Conservation (phyloP, 179 eudicot genomes). For the Silene coronaria region DNA sequence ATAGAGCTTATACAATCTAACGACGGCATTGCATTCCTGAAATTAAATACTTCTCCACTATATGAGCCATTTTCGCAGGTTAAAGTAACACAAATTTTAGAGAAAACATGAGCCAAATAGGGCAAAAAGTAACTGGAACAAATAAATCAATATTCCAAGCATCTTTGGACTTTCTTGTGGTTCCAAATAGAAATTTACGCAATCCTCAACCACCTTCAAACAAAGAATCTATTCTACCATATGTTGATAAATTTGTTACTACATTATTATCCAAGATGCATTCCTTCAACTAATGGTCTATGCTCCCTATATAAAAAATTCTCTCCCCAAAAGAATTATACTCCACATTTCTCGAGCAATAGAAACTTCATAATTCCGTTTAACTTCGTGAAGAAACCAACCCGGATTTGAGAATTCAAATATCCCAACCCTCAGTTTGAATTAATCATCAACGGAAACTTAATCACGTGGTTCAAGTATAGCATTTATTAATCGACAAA, state of each 20-base stretch:
- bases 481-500: neutral
- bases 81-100: no score
- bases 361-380: neutral
- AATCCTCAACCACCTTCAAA: neutral
- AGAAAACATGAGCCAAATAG: neutral
- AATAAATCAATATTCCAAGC: neutral
- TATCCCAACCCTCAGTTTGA: neutral
- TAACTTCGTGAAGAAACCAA: neutral
- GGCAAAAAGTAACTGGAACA: neutral
- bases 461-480: neutral
- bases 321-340: neutral
- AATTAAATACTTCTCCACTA: neutral
- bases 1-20: neutral
- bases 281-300: constrained; percentile 3
- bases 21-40: neutral
- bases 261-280: neutral
- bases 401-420: no score
- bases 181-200: neutral
- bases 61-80: neutral
- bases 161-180: neutral
- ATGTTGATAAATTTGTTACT: no score
- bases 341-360: neutral
- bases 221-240: neutral
- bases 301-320: neutral
- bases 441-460: neutral